Conservation (phyloP, 768 basidiomycete genomes). For the Lentinula sp. region DNA sequence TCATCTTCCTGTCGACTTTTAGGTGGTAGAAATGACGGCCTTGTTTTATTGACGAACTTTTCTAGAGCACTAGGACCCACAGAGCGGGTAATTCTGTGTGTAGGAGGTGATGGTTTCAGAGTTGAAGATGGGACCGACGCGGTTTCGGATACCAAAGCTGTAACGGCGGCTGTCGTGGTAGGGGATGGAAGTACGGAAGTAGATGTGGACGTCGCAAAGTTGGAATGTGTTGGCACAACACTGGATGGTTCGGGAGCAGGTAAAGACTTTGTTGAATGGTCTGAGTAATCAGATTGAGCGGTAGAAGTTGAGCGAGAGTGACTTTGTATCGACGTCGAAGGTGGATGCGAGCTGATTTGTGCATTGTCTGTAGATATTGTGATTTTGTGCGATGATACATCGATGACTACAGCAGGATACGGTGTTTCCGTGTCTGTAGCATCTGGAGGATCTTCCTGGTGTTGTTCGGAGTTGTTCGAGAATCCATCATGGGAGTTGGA, state of each 20-base stretch:
- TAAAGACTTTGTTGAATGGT: conserved; percentile 3
- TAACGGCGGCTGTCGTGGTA: conserved; percentile 16
- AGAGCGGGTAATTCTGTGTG: conserved; percentile 44
- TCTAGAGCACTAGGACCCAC: conserved; percentile 67
- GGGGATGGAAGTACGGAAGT: conserved; percentile 24
- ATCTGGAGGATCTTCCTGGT: conserved; percentile 3
- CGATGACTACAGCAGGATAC: conserved; percentile 39
- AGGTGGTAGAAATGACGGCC: conserved; percentile 82
- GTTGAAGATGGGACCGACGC: neutral
- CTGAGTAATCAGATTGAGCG: neutral
- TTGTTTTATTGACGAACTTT: conserved; percentile 76
- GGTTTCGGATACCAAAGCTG: conserved; percentile 7
- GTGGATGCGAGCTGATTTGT: neutral
- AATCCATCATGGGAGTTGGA: conserved; percentile 15
- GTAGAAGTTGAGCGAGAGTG: conserved; percentile 1
- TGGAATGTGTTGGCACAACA: neutral
- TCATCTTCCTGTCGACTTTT: conserved; percentile 71
- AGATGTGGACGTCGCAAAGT: conserved; percentile 12
- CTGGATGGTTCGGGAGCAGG: neutral
- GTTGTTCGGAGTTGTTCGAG: neutral
- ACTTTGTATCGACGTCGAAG: neutral
- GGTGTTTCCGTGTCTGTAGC: conserved; percentile 10
- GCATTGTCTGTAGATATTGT: conserved; percentile 12
- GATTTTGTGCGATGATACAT: conserved; percentile 30
- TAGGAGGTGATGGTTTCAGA: conserved; percentile 10